These are phyloP conservation scores for Aspergillus quadricinctus DNA, from an alignment of 2,329 filamentous ascomycete species.

Conservation along the genomic window DNA sequence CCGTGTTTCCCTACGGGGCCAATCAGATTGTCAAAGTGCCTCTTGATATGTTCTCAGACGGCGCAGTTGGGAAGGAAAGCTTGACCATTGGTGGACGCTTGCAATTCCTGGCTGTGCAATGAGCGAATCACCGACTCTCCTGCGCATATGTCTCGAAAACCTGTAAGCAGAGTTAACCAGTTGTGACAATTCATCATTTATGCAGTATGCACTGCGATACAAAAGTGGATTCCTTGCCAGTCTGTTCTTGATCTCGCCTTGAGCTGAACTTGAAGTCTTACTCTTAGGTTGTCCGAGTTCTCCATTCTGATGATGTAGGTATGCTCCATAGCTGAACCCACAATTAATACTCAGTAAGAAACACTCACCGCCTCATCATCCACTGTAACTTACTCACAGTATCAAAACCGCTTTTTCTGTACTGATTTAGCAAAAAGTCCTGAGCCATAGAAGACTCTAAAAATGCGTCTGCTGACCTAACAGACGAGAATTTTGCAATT, in stretches of 20 bases:
- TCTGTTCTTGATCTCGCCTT: background rate
- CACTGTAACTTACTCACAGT: background rate
- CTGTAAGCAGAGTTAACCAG: background rate
- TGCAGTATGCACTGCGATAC: background rate
- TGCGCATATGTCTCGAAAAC: background rate
- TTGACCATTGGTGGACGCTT: background rate
- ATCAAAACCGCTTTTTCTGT: background rate
- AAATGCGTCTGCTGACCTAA: conserved; percentile 6
- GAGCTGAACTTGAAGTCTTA: background rate
- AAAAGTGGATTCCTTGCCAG: background rate
- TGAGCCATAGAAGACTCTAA: conserved; percentile 13
- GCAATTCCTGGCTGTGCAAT: background rate
- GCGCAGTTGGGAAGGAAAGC: background rate
- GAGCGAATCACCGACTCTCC: background rate
- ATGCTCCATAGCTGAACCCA: background rate
- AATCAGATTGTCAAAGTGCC: background rate
- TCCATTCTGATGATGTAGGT: background rate
- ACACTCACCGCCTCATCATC: background rate
- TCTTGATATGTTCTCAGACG: background rate
- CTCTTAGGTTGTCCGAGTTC: background rate
- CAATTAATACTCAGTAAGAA: background rate
- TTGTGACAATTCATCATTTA: background rate
- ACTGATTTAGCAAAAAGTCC: background rate
- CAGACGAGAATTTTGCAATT: background rate
- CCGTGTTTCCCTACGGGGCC: background rate